These are phyloP conservation scores for Thalassiosira hispida DNA, from an alignment of 352 stramenopile genomes.

Conservation along the genomic window DNA sequence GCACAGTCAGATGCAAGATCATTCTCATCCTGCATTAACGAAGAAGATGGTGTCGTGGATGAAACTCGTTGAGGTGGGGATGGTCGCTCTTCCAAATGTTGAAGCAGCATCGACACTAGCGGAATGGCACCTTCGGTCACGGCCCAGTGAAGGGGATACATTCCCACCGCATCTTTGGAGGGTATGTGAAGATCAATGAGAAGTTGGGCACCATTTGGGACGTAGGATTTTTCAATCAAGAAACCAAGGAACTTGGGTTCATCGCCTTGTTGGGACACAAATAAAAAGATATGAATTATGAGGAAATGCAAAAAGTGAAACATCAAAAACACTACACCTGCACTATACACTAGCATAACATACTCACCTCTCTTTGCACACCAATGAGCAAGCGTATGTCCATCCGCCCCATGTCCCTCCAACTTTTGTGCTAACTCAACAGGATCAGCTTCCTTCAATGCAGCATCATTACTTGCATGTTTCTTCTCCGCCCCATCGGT, in stretches of 20 bases:
- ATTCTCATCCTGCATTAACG: slow-evolving; percentile 33
- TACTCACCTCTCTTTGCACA: slow-evolving; percentile 79
- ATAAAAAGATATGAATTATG: neutral
- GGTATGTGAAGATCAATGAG: slow-evolving; percentile 59
- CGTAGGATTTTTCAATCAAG: slow-evolving; percentile 54
- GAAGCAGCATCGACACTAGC: slow-evolving; percentile 74
- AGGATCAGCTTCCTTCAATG: slow-evolving; percentile 39
- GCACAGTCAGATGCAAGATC: slow-evolving; percentile 3
- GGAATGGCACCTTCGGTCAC: slow-evolving; percentile 84
- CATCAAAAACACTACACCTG: neutral
- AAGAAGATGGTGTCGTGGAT: slow-evolving; percentile 27
- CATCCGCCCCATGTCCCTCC: slow-evolving; percentile 60
- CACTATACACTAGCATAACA: neutral
- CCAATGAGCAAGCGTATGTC: slow-evolving; percentile 86
- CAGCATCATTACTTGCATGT: slow-evolving; percentile 1
- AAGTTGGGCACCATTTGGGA: slow-evolving; percentile 37
- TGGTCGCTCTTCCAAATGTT: slow-evolving; percentile 62
- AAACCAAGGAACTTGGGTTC: slow-evolving; percentile 76
- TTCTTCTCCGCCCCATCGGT: neutral
- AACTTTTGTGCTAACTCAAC: slow-evolving; percentile 49
- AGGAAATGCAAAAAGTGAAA: neutral
- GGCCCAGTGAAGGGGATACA: slow-evolving; percentile 88
- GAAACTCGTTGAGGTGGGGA: slow-evolving; percentile 24
- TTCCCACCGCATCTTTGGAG: slow-evolving; percentile 83
- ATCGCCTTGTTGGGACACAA: slow-evolving; percentile 42